These are phyloP conservation scores for Chlorella sorokiniana DNA, from an alignment of 139 green algal species.

Conservation along the genomic window DNA sequence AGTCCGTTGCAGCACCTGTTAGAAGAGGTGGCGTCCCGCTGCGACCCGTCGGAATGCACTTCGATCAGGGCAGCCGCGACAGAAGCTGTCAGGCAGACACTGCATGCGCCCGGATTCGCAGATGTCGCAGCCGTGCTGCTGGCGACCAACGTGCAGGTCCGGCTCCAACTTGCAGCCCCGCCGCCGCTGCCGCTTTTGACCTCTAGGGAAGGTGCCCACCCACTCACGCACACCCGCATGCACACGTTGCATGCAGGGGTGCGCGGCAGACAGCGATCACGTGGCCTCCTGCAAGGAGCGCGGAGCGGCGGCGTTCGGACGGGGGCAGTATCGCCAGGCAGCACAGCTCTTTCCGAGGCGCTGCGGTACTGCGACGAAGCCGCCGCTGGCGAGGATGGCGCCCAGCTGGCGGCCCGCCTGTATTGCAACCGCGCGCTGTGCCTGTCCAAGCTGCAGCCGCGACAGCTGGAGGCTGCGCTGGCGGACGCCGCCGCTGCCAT, in stretches of 20 bases:
- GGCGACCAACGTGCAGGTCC: not conserved
- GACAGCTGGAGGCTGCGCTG: not conserved
- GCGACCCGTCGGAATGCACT: not conserved
- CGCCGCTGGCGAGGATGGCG: not conserved
- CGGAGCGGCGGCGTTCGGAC: slow-evolving; percentile 8
- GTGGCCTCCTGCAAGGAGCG: not conserved
- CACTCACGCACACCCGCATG: no score
- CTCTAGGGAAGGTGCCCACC: no score
- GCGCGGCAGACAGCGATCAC: slow-evolving; percentile 9
- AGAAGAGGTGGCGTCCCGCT: not conserved
- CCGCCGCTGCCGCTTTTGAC: no score
- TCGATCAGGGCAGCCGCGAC: not conserved
- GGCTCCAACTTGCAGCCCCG: not conserved
- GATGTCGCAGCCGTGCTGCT: not conserved
- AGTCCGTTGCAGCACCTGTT: not conserved
- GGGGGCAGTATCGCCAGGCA: slow-evolving; percentile 10
- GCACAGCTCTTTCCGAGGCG: slow-evolving; percentile 23
- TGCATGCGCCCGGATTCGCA: not conserved
- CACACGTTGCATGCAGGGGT: slow-evolving; percentile 24
- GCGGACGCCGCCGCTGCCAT: slow-evolving; percentile 29
- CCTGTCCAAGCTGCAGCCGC: not conserved
- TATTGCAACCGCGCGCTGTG: slow-evolving; percentile 44
- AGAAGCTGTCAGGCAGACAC: not conserved
- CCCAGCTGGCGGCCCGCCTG: slow-evolving; percentile 13
- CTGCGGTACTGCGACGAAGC: slow-evolving; percentile 24